phyloP scores from a whole-genome alignment of 1,284 basidiomycete species.

The Papiliotrema laurentii region DNA sequence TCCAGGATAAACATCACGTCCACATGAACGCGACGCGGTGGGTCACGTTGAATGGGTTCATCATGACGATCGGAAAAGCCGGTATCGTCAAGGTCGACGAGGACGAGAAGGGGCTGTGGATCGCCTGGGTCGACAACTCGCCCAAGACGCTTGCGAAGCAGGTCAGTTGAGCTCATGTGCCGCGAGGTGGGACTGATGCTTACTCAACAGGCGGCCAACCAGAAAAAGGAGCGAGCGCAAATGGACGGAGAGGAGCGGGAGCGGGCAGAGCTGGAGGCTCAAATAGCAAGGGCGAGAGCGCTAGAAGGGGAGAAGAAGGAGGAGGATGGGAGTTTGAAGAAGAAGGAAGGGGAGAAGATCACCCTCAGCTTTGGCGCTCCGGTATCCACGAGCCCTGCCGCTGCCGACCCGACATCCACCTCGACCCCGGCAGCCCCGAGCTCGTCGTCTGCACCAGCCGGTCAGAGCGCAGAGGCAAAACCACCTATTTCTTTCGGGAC shows the following conservation, averaged over 20 bases:
- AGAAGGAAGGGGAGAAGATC: constrained; percentile 56
- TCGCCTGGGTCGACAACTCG: constrained; percentile 94
- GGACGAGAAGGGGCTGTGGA: constrained; percentile 95
- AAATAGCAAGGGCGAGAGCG: constrained; percentile 76
- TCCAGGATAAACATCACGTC: constrained; percentile 86
- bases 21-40: constrained; percentile 99
- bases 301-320: constrained; percentile 25
- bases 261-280: constrained; percentile 81
- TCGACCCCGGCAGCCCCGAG: constrained; percentile 3
- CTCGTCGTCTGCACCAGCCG: neutral
- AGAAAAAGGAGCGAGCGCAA: constrained; percentile 88
- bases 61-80: constrained; percentile 80
- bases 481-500: constrained; percentile 15
- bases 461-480: constrained; percentile 1
- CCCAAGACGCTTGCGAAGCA: constrained; percentile 89
- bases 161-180: constrained; percentile 51
- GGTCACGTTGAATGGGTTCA: constrained; percentile 93
- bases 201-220: constrained; percentile 68
- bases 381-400: constrained; percentile 26
- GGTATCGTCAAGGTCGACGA: constrained; percentile 93
- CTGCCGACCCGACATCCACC: neutral
- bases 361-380: constrained; percentile 34
- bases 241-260: constrained; percentile 93
- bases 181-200: constrained; percentile 1
- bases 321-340: constrained; percentile 62